Evolutionary conservation across 1,284 basidiomycete genomes (phyloP).

Genomic region (Ceratobasidium sp.): DNA sequence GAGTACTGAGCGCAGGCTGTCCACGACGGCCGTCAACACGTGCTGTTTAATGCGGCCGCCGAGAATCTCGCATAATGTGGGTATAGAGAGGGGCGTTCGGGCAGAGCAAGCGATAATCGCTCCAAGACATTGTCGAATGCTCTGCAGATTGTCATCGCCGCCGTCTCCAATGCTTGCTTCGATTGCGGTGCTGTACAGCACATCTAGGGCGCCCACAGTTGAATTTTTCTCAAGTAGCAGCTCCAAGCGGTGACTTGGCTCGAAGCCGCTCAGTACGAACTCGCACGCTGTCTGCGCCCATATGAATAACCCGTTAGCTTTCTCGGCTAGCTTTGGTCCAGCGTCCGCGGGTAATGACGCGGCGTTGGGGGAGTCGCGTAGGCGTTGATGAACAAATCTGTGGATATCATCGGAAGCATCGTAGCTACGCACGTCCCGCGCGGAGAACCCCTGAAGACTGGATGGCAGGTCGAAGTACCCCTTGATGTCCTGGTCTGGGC

Average conservation of each 20-base stretch:
- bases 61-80: background rate
- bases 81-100: background rate
- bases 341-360: too few species aligned
- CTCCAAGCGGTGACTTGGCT: background rate
- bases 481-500: constrained; percentile 7
- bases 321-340: background rate
- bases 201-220: background rate
- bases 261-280: background rate
- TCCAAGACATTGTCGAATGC: background rate
- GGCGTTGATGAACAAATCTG: too few species aligned
- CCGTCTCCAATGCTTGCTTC: background rate
- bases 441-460: background rate
- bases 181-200: background rate
- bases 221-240: background rate
- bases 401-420: background rate
- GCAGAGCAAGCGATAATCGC: background rate
- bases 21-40: background rate
- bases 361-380: background rate
- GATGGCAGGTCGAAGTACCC: background rate
- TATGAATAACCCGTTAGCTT: constrained; percentile 17
- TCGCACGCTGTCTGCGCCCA: constrained; percentile 3
- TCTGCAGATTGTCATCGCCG: background rate
- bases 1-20: background rate
- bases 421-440: background rate
- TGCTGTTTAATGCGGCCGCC: background rate